Conservation (phyloP, 805 yeast species). For the Yarrowia yakushimensis region DNA sequence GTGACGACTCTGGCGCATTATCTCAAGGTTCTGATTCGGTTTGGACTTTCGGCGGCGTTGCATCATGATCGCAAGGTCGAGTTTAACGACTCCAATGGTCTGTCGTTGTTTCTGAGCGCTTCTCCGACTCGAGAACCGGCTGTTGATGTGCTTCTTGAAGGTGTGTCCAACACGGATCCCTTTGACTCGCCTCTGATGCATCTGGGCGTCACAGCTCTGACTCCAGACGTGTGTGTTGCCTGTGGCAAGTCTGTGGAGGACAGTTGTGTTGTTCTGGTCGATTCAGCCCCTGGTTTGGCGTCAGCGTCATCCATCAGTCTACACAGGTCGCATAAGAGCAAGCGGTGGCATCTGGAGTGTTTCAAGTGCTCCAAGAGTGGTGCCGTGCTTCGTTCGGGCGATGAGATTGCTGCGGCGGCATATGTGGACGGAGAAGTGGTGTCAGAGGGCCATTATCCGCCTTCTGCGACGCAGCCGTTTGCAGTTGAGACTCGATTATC, state of each 20-base stretch:
- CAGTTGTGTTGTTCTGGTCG: conserved; percentile 58
- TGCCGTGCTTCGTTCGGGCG: not conserved
- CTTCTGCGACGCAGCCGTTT: conserved; percentile 46
- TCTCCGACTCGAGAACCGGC: not conserved
- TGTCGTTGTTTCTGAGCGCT: not conserved
- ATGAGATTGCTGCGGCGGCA: not conserved
- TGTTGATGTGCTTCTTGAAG: not conserved
- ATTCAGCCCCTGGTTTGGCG: conserved; percentile 31
- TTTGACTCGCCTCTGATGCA: conserved; percentile 34
- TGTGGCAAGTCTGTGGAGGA: conserved; percentile 82
- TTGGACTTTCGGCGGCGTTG: conserved; percentile 75
- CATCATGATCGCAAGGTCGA: conserved; percentile 37
- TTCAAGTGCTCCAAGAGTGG: conserved; percentile 49
- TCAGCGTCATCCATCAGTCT: not conserved
- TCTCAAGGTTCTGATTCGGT: conserved; percentile 75
- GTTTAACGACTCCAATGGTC: conserved; percentile 38
- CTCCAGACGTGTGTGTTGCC: conserved; percentile 70
- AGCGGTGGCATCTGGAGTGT: conserved; percentile 82
- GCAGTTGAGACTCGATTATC: conserved; percentile 60
- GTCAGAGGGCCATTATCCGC: not conserved
- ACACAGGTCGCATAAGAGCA: not conserved
- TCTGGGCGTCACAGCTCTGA: conserved; percentile 35
- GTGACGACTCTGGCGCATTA: conserved; percentile 93
- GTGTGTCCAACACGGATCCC: not conserved
- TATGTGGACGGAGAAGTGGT: not conserved